A percentile compares a stretch with the other conserved stretches of the same genome.
phyloP scores from a whole-genome alignment of 805 yeast genomes.

The Monosporozyma aquatica region DNA sequence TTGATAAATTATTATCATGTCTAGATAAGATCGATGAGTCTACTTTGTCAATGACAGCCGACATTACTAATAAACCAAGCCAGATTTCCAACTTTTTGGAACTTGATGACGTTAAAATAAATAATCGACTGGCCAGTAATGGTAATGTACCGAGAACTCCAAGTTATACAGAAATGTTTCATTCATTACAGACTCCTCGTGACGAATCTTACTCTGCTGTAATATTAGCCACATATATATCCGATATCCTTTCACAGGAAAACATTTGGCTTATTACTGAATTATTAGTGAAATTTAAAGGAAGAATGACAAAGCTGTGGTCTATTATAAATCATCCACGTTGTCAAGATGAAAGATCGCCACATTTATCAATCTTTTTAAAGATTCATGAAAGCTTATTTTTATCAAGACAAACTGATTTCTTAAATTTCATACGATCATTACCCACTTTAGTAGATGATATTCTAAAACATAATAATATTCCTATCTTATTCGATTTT shows the following conservation, averaged over 20 bases:
- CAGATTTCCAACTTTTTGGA: neutral
- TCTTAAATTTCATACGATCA: slow-evolving; percentile 29
- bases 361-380: slow-evolving; percentile 72
- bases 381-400: slow-evolving; percentile 82
- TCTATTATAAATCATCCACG: slow-evolving; percentile 51
- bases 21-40: slow-evolving; percentile 16
- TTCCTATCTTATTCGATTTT: slow-evolving; percentile 87
- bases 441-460: slow-evolving; percentile 56
- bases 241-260: slow-evolving; percentile 81
- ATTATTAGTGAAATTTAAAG: slow-evolving; percentile 66
- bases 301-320: slow-evolving; percentile 68
- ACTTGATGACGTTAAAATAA: neutral
- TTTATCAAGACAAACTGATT: slow-evolving; percentile 53
- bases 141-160: neutral
- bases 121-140: neutral
- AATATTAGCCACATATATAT: slow-evolving; percentile 17
- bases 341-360: slow-evolving; percentile 54
- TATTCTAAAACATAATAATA: slow-evolving; percentile 66
- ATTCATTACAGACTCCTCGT: neutral
- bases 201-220: neutral
- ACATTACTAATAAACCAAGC: too few relatives aligned
- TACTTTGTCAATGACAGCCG: neutral
- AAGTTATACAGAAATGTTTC: neutral
- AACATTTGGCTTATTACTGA: slow-evolving; percentile 82
- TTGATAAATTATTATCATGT: slow-evolving; percentile 22